Percentiles rank a stretch among this genome's conserved stretches.
Evolutionary conservation across 306 rosid genomes (phyloP).

Genomic region (Prosopis cineraria): DNA sequence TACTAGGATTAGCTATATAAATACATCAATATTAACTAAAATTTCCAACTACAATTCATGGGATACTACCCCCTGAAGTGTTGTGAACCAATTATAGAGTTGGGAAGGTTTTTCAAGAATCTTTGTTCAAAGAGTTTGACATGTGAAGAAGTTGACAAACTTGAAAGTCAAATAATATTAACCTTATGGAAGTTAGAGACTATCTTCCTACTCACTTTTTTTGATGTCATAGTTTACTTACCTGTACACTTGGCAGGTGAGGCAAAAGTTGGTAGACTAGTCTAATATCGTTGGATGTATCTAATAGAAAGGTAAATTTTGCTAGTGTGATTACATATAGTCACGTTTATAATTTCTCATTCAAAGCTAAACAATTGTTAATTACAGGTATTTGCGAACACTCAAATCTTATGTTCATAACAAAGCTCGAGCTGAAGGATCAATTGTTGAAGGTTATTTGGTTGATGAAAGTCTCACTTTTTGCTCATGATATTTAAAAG

Average conservation of each 20-base stretch:
- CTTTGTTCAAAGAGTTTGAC: neutral
- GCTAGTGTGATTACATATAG: too few species aligned
- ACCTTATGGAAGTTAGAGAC: neutral
- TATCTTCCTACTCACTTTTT: neutral
- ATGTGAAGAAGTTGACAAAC: neutral
- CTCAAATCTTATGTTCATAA: neutral
- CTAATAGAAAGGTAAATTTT: slow-evolving; percentile 20
- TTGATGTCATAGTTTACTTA: slow-evolving; percentile 3
- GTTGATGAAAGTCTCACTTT: too few species aligned
- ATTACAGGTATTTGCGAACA: neutral
- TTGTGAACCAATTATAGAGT: neutral
- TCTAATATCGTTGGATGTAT: slow-evolving; percentile 13
- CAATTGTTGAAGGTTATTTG: too few species aligned
- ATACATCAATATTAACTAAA: too few species aligned
- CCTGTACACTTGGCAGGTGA: neutral
- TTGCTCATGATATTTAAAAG: too few species aligned
- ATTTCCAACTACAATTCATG: neutral
- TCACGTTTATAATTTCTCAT: too few species aligned
- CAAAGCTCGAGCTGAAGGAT: too few species aligned
- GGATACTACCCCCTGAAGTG: neutral
- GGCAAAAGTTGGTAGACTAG: neutral
- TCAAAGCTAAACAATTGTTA: too few species aligned
- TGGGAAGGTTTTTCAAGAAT: neutral
- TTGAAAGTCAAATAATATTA: neutral
- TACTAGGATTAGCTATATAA: too few species aligned